These are phyloP conservation scores for Raddia distichophylla DNA, from an alignment of 176 grass and related monocot species.

Conservation along the genomic window DNA sequence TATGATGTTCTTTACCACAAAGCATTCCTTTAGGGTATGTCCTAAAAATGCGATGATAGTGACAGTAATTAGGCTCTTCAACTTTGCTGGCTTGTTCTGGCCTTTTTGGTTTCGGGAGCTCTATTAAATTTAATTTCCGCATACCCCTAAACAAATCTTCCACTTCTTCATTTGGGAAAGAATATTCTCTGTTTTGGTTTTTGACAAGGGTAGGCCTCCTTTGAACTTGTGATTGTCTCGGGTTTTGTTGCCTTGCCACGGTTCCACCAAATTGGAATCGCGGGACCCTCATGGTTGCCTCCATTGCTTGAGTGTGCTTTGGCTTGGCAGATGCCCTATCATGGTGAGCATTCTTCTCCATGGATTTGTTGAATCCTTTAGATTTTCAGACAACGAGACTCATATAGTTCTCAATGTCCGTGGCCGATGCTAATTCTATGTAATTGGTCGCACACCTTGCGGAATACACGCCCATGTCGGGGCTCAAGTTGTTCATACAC, in stretches of 20 bases:
- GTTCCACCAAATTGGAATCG: too few species aligned
- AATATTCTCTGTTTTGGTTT: too few species aligned
- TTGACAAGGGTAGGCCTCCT: neutral
- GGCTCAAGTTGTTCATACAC: too few species aligned
- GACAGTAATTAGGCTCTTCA: too few species aligned
- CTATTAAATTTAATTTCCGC: neutral
- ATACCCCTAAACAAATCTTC: neutral
- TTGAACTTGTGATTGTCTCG: too few species aligned
- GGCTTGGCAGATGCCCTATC: neutral
- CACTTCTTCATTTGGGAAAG: neutral
- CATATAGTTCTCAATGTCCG: neutral
- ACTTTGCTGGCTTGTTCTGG: neutral
- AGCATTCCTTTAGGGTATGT: too few species aligned
- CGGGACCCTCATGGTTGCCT: neutral
- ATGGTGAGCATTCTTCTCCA: neutral
- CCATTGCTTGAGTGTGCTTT: neutral
- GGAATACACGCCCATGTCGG: too few species aligned
- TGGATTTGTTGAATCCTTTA: neutral
- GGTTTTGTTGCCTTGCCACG: too few species aligned
- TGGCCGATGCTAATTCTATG: neutral
- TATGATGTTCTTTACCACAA: too few species aligned
- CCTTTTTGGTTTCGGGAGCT: neutral
- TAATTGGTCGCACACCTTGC: neutral
- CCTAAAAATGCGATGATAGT: too few species aligned
- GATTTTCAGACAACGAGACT: too few species aligned